These are phyloP conservation scores for Ceratobasidium sp. DNA, from an alignment of 1,284 basidiomycete species.

Conservation along the genomic window DNA sequence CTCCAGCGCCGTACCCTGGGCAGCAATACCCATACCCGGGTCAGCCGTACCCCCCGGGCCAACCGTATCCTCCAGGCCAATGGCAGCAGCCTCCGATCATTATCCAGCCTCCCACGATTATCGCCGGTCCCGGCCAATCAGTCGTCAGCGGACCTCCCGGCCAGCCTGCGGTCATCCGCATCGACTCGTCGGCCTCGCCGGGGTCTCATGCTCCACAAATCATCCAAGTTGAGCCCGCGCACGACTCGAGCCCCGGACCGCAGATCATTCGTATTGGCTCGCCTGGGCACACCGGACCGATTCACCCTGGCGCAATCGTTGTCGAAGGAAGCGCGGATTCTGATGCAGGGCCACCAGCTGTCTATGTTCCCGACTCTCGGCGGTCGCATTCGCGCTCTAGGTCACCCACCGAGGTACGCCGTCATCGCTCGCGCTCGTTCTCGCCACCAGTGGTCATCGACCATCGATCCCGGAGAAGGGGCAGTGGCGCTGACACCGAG, in stretches of 20 bases:
- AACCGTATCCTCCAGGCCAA: constrained; percentile 2
- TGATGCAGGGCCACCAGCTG: neutral
- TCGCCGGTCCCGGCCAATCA: constrained; percentile 12
- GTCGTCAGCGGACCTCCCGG: neutral
- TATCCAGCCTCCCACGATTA: constrained; percentile 34
- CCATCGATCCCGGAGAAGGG: neutral
- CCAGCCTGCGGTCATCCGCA: constrained; percentile 17
- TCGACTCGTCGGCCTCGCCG: constrained; percentile 2
- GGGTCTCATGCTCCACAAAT: constrained; percentile 22
- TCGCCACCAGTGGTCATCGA: constrained; percentile 18
- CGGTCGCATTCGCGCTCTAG: neutral
- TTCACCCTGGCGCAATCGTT: constrained; percentile 5
- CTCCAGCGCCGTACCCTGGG: constrained; percentile 10
- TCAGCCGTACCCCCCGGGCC: constrained; percentile 23
- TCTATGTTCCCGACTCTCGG: constrained; percentile 3
- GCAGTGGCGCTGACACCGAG: neutral
- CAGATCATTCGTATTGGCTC: constrained; percentile 38
- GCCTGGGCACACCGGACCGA: constrained; percentile 29
- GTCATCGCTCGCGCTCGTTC: constrained; percentile 12
- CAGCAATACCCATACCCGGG: constrained; percentile 6
- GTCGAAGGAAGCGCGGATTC: constrained; percentile 25
- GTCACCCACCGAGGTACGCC: neutral
- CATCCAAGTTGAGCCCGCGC: constrained; percentile 25
- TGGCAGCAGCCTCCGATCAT: constrained; percentile 32
- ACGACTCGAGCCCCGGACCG: constrained; percentile 9